Evolutionary conservation across 2,329 filamentous ascomycete genomes (phyloP).

Genomic region (Ophidiomyces ophidiicola): DNA sequence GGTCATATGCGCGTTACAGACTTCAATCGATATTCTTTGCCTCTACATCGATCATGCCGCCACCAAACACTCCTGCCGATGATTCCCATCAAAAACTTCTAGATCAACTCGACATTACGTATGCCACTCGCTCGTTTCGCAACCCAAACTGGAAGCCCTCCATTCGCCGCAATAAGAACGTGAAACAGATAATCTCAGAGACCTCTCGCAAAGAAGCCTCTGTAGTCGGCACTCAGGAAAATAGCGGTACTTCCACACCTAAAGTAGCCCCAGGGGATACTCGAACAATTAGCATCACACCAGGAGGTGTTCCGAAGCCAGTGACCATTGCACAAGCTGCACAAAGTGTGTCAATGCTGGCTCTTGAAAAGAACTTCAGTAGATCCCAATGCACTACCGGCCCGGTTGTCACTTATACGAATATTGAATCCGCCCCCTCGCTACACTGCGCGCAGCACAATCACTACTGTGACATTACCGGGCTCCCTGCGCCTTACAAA

Average conservation of each 20-base stretch:
- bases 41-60: slow-evolving; percentile 39
- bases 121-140: slow-evolving; percentile 77
- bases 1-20: not conserved
- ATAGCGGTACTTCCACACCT: slow-evolving; percentile 68
- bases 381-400: slow-evolving; percentile 39
- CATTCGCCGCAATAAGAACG: slow-evolving; percentile 94
- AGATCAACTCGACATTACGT: slow-evolving; percentile 82
- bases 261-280: slow-evolving; percentile 24
- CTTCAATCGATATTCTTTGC: not conserved
- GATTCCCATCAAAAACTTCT: slow-evolving; percentile 77
- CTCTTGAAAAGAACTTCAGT: slow-evolving; percentile 66
- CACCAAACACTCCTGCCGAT: slow-evolving; percentile 57
- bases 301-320: slow-evolving; percentile 36
- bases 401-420: slow-evolving; percentile 78
- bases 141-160: slow-evolving; percentile 83
- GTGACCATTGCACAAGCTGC: slow-evolving; percentile 80
- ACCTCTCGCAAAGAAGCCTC: slow-evolving; percentile 83
- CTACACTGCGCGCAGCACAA: slow-evolving; percentile 64
- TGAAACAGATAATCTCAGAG: slow-evolving; percentile 91
- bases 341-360: slow-evolving; percentile 72
- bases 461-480: slow-evolving; percentile 93
- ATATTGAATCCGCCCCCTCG: slow-evolving; percentile 88
- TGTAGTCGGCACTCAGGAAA: slow-evolving; percentile 66
- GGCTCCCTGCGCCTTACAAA: slow-evolving; percentile 76
- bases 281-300: slow-evolving; percentile 30